A percentile compares a stretch with the other conserved stretches of the same genome.
These are phyloP conservation scores for Noccaea bulbosa DNA, from an alignment of 345 rosid genomes.

Conservation along the genomic window DNA sequence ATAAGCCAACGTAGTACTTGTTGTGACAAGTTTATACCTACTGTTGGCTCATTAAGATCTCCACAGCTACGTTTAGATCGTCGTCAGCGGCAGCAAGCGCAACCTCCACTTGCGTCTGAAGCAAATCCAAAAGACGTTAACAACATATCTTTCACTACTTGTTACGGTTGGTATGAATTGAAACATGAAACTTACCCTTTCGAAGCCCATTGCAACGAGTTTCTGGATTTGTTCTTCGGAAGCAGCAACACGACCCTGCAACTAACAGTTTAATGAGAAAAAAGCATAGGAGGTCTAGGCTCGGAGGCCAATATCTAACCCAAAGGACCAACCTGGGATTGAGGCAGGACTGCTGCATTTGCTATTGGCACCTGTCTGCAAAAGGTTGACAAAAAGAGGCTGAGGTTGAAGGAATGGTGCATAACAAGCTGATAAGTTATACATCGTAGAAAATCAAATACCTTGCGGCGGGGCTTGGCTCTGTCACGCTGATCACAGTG, in stretches of 20 bases:
- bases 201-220: conserved; percentile 94
- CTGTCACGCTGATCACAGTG: conserved; percentile 42
- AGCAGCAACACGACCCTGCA: conserved; percentile 53
- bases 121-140: conserved; percentile 10
- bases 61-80: conserved; percentile 85
- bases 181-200: conserved; percentile 59
- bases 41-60: conserved; percentile 93
- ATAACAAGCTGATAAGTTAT: background rate
- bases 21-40: conserved; percentile 45
- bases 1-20: conserved; percentile 21
- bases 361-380: conserved; percentile 42
- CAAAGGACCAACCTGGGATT: conserved; percentile 51
- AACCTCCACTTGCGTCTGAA: conserved; percentile 96
- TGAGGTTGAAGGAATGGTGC: conserved; percentile 1
- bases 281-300: background rate
- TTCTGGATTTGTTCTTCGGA: conserved; percentile 77
- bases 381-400: background rate
- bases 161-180: background rate
- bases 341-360: conserved; percentile 41
- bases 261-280: conserved; percentile 9
- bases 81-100: conserved; percentile 95
- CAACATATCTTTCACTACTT: background rate
- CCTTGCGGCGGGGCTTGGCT: conserved; percentile 59
- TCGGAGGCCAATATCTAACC: conserved; percentile 6
- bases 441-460: conserved; percentile 4